These are phyloP conservation scores for Sparassis latifolia DNA, from an alignment of 1,284 basidiomycete species.

Conservation along the genomic window DNA sequence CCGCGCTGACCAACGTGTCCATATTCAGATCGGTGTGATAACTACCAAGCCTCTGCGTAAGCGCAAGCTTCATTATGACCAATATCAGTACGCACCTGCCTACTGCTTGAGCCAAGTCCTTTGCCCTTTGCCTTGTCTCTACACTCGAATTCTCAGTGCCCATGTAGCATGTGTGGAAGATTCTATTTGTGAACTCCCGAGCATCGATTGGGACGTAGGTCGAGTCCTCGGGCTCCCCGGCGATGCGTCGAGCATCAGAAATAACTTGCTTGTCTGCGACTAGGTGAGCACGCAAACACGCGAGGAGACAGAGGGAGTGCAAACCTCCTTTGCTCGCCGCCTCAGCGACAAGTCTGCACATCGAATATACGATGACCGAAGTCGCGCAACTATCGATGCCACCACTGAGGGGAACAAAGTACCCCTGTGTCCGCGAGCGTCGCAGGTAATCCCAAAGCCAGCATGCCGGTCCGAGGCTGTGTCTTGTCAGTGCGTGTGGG, in stretches of 20 bases:
- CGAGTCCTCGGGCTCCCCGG: constrained; percentile 76
- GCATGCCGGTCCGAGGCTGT: constrained; percentile 90
- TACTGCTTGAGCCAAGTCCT: constrained; percentile 81
- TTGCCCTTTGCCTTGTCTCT: constrained; percentile 85
- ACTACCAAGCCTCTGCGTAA: constrained; percentile 31
- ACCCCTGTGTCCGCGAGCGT: constrained; percentile 90
- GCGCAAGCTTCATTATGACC: background rate
- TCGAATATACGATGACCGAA: constrained; percentile 90
- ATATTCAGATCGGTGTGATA: constrained; percentile 97
- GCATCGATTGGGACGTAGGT: constrained; percentile 82
- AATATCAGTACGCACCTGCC: constrained; percentile 55
- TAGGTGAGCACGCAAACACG: background rate
- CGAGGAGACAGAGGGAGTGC: constrained; percentile 11
- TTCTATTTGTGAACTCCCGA: constrained; percentile 76
- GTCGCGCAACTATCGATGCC: constrained; percentile 98
- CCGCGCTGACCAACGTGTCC: constrained; percentile 84
- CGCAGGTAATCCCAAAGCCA: constrained; percentile 99
- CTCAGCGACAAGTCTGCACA: constrained; percentile 87
- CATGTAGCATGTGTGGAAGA: constrained; percentile 99
- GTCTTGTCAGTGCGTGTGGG: constrained; percentile 4
- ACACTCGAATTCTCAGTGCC: constrained; percentile 92
- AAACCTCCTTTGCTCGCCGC: constrained; percentile 68
- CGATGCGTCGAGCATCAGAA: constrained; percentile 84
- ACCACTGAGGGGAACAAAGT: constrained; percentile 95
- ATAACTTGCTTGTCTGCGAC: constrained; percentile 79